Percentiles rank a stretch among this genome's conserved stretches.
Evolutionary conservation across 805 yeast genomes (phyloP).

Genomic region (Barnettozyma sucrosica): DNA sequence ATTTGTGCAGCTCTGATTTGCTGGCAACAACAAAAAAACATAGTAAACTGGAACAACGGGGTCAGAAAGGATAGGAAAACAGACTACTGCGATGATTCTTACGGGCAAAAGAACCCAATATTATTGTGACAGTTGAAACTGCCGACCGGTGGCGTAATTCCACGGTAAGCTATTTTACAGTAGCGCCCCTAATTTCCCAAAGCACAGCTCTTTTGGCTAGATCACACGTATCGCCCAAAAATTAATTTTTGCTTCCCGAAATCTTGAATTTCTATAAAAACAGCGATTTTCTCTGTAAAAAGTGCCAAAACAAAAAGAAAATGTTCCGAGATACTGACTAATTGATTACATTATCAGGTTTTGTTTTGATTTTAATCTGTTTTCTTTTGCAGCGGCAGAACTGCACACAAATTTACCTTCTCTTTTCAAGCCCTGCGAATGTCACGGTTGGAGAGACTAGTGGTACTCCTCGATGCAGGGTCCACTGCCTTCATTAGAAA

Average conservation of each 20-base stretch:
- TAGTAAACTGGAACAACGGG: not conserved
- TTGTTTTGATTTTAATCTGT: not conserved
- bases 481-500: conserved; percentile 89
- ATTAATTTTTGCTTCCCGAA: conserved; percentile 2
- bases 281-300: conserved; percentile 5
- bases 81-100: not conserved
- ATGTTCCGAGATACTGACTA: conserved; percentile 1
- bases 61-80: not conserved
- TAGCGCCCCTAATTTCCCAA: not conserved
- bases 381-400: not conserved
- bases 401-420: not conserved
- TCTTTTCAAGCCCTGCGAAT: conserved; percentile 12
- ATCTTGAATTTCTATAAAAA: conserved; percentile 8
- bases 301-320: conserved; percentile 1
- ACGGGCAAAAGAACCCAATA: not conserved
- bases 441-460: conserved; percentile 41
- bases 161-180: not conserved
- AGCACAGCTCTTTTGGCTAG: not conserved
- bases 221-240: not conserved
- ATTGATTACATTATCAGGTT: not conserved
- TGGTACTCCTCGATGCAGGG: conserved; percentile 74
- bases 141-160: not conserved
- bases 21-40: not conserved
- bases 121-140: too few relatives aligned
- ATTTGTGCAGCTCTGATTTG: not conserved